Percentiles rank a stretch among this genome's conserved stretches.
phyloP scores from a whole-genome alignment of 2,329 filamentous ascomycete genomes.

The Colletotrichum chlorophyti region DNA sequence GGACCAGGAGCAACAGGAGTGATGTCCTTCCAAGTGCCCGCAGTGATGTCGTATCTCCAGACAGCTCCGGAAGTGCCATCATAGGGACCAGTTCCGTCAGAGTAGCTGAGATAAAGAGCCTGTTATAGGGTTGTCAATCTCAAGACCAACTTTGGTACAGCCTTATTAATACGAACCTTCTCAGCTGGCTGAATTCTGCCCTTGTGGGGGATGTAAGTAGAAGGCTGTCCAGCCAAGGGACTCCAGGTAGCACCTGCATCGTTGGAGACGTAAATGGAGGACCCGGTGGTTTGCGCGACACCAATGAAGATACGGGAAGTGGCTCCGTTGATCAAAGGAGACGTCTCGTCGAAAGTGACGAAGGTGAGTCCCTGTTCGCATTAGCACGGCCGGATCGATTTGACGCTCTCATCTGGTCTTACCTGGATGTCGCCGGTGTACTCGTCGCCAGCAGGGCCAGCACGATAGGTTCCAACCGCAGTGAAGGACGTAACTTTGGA shows the following conservation, averaged over 20 bases:
- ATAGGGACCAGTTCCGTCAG: constrained; percentile 62
- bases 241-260: constrained; percentile 62
- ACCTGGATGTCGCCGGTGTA: constrained; percentile 51
- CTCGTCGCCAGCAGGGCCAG: constrained; percentile 48
- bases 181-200: constrained; percentile 56
- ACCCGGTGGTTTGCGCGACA: constrained; percentile 57
- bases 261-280: constrained; percentile 60
- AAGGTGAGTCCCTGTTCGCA: constrained; percentile 55
- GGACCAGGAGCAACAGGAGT: constrained; percentile 54
- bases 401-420: neutral
- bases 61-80: constrained; percentile 61
- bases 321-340: constrained; percentile 49
- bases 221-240: constrained; percentile 55
- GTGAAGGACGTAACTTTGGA: constrained; percentile 60
- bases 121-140: constrained; percentile 50
- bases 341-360: constrained; percentile 63
- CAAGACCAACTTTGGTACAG: constrained; percentile 59
- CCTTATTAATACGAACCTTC: constrained; percentile 60
- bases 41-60: constrained; percentile 59
- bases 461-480: constrained; percentile 57
- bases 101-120: constrained; percentile 60
- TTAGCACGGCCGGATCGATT: constrained; percentile 22
- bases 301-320: constrained; percentile 65
- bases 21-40: constrained; percentile 60
- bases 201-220: constrained; percentile 61